phyloP scores from a whole-genome alignment of 345 rosid species.

The Garcia nutans region DNA sequence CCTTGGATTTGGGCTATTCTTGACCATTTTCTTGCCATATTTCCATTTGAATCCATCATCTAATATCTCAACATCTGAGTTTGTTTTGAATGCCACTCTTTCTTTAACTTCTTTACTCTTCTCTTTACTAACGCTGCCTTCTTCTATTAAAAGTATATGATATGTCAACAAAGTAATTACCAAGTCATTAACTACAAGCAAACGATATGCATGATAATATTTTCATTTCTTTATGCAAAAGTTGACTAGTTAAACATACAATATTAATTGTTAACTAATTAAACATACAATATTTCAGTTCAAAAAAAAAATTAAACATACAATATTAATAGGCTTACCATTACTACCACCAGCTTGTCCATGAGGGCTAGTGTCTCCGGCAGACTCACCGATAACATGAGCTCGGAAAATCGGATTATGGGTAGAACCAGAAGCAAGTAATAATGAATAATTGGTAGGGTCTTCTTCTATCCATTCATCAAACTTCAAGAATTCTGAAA shows the following conservation, averaged over 20 bases:
- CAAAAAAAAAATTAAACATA: too few relatives aligned
- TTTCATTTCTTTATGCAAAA: too few relatives aligned
- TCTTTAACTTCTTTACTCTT: conserved; percentile 42
- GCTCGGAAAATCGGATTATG: conserved; percentile 38
- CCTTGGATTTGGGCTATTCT: conserved; percentile 94
- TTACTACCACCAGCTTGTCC: conserved; percentile 18
- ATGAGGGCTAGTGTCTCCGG: conserved; percentile 34
- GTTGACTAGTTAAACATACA: too few relatives aligned
- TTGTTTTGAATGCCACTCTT: conserved; percentile 76
- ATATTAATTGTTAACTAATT: too few relatives aligned
- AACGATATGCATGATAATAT: too few relatives aligned
- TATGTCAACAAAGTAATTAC: too few relatives aligned
- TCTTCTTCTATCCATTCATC: conserved; percentile 52
- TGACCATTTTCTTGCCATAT: conserved; percentile 97
- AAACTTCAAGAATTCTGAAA: conserved; percentile 45
- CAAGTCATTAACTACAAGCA: too few relatives aligned
- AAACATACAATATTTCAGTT: too few relatives aligned
- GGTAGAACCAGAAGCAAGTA: conserved; percentile 29
- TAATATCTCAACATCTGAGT: conserved; percentile 73
- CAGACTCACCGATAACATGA: conserved; percentile 20
- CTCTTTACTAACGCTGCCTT: conserved; percentile 20
- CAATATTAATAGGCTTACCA: too few relatives aligned
- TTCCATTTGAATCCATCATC: conserved; percentile 97
- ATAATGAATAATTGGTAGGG: conserved; percentile 25
- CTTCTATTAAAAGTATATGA: background rate